phyloP scores from a whole-genome alignment of 2,329 filamentous ascomycete species.

The Penicillium olsonii region DNA sequence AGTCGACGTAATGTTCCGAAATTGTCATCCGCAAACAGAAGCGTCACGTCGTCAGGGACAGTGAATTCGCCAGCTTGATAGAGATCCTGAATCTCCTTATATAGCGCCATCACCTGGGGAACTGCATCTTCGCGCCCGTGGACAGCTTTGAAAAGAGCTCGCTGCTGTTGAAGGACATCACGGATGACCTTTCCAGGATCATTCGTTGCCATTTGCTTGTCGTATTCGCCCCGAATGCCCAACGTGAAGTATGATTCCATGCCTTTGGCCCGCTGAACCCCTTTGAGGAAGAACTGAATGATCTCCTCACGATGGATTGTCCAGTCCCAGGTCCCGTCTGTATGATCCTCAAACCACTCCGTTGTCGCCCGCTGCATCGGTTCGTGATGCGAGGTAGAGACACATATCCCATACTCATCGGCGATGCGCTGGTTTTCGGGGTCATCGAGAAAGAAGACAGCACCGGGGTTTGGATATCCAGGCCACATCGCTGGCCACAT shows the following conservation, averaged over 20 bases:
- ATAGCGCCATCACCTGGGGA: conserved; percentile 72
- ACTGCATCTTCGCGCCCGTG: conserved; percentile 54
- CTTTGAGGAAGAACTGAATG: conserved; percentile 67
- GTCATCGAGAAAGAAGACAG: conserved; percentile 73
- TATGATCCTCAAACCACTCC: conserved; percentile 26
- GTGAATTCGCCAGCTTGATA: conserved; percentile 57
- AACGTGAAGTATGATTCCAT: conserved; percentile 68
- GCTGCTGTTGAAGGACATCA: conserved; percentile 58
- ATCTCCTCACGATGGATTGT: conserved; percentile 69
- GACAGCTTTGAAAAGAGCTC: conserved; percentile 60
- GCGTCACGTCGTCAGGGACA: conserved; percentile 66
- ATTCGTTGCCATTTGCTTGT: conserved; percentile 15
- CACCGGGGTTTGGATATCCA: conserved; percentile 40
- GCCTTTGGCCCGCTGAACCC: conserved; percentile 63
- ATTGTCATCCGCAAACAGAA: conserved; percentile 71
- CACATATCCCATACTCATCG: conserved; percentile 72
- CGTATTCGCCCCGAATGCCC: conserved; percentile 60
- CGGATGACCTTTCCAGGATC: conserved; percentile 16
- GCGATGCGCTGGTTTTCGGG: conserved; percentile 67
- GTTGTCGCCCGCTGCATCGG: conserved; percentile 65
- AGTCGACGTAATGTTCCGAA: conserved; percentile 66
- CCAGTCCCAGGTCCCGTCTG: conserved; percentile 66
- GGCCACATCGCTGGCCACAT: conserved; percentile 72
- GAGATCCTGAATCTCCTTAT: conserved; percentile 73
- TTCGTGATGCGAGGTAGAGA: conserved; percentile 73